Percentiles rank a stretch among this genome's conserved stretches.
Conservation (phyloP, 257 asterid species). For the Solanum sitiens region DNA sequence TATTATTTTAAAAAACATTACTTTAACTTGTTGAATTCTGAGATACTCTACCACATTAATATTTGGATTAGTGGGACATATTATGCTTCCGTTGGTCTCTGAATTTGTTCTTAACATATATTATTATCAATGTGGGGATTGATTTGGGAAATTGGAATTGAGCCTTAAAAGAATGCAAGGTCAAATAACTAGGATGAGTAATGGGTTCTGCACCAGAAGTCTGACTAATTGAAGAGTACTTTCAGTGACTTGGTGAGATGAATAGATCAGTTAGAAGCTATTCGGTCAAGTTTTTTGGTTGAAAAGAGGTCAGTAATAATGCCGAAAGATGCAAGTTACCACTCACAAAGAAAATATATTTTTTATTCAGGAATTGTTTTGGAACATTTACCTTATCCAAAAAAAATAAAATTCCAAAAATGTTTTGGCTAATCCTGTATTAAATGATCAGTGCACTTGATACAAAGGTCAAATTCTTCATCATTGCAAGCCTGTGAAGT, state of each 20-base stretch:
- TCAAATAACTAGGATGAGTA: background rate
- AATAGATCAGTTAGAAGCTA: background rate
- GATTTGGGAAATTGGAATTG: background rate
- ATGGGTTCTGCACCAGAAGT: background rate
- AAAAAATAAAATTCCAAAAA: background rate
- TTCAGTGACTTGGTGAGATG: background rate
- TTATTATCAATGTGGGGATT: background rate
- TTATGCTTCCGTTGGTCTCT: background rate
- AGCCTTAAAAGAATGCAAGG: background rate
- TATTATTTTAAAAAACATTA: background rate
- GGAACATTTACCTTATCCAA: background rate
- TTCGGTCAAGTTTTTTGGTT: background rate
- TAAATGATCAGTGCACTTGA: background rate
- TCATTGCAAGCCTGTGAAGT: background rate
- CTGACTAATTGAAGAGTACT: background rate
- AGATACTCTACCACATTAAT: background rate
- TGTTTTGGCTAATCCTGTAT: background rate
- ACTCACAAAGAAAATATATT: background rate
- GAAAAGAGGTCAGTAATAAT: background rate
- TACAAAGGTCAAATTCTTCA: background rate
- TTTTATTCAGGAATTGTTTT: background rate
- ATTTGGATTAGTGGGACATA: background rate
- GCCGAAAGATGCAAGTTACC: background rate
- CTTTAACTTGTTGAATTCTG: background rate
- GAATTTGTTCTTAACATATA: background rate